phyloP scores from a whole-genome alignment of 2,329 filamentous ascomycete species.

The Diplodia seriata region DNA sequence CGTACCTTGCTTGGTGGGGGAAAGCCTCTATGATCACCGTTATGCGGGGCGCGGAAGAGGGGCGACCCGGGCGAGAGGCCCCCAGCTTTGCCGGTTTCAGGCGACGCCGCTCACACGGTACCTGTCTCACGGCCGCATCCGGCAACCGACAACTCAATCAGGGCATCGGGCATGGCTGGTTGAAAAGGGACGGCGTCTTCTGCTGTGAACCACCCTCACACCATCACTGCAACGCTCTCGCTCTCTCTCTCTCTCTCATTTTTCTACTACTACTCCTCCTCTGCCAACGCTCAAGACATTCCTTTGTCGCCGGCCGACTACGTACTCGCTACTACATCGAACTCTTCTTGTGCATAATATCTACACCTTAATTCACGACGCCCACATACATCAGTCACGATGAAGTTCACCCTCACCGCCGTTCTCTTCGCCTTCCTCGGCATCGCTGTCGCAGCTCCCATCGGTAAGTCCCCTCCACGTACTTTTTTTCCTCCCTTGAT shows the following conservation, averaged over 20 bases:
- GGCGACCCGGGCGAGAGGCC: conserved; percentile 12
- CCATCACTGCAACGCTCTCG: conserved; percentile 7
- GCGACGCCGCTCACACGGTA: neutral
- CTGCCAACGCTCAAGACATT: conserved; percentile 23
- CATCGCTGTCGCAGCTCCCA: conserved; percentile 3
- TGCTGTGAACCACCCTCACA: too few relatives aligned
- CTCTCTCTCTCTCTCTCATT: too few relatives aligned
- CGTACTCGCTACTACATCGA: neutral
- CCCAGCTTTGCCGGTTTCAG: conserved; percentile 28
- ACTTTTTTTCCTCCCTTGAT: too few relatives aligned
- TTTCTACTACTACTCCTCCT: neutral
- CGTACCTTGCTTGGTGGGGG: neutral
- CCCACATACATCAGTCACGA: neutral
- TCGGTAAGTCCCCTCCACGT: neutral
- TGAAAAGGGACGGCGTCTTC: neutral
- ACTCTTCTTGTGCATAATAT: conserved; percentile 1
- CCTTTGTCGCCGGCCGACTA: conserved; percentile 30
- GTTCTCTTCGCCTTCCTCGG: conserved; percentile 4
- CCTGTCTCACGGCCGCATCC: conserved; percentile 23
- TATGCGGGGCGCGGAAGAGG: conserved; percentile 25
- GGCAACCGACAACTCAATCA: conserved; percentile 9
- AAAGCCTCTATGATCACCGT: neutral
- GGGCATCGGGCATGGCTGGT: neutral
- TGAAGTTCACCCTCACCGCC: conserved; percentile 19
- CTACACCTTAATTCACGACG: conserved; percentile 14